phyloP scores from a whole-genome alignment of 208 protist species.

The Trypanosoma boissoni region DNA sequence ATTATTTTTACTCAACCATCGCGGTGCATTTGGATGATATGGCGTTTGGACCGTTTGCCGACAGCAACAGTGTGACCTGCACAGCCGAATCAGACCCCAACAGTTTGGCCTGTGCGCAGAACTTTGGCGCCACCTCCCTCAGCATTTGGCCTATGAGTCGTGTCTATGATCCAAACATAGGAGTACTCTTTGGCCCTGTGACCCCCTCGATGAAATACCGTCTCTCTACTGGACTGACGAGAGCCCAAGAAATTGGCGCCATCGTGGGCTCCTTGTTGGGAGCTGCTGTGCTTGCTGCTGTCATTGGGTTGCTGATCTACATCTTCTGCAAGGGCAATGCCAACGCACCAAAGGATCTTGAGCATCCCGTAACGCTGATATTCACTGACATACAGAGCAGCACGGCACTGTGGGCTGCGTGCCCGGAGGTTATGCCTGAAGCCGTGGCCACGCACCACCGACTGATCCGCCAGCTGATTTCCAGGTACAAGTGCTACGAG shows the following conservation, averaged over 20 bases:
- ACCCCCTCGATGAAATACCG: background rate
- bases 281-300: background rate
- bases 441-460: slow-evolving; percentile 57
- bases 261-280: background rate
- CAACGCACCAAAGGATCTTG: slow-evolving; percentile 31
- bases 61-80: slow-evolving; percentile 1
- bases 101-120: slow-evolving; percentile 20
- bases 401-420: slow-evolving; percentile 59
- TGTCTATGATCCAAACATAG: slow-evolving; percentile 22
- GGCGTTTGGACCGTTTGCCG: slow-evolving; percentile 21
- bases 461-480: slow-evolving; percentile 46
- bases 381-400: slow-evolving; percentile 77
- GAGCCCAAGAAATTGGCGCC: background rate
- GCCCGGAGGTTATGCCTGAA: slow-evolving; percentile 47
- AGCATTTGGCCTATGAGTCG: slow-evolving; percentile 21
- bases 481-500: slow-evolving; percentile 61
- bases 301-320: slow-evolving; percentile 10
- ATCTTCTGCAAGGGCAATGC: slow-evolving; percentile 21
- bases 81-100: background rate
- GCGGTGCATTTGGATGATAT: slow-evolving; percentile 26
- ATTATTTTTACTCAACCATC: slow-evolving; percentile 23
- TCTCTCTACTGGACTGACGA: background rate
- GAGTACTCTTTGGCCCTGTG: background rate
- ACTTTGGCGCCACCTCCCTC: slow-evolving; percentile 52
- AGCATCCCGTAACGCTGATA: slow-evolving; percentile 41